Evolutionary conservation across 352 stramenopile genomes (phyloP).

Genomic region (Achlya hypogyna): DNA sequence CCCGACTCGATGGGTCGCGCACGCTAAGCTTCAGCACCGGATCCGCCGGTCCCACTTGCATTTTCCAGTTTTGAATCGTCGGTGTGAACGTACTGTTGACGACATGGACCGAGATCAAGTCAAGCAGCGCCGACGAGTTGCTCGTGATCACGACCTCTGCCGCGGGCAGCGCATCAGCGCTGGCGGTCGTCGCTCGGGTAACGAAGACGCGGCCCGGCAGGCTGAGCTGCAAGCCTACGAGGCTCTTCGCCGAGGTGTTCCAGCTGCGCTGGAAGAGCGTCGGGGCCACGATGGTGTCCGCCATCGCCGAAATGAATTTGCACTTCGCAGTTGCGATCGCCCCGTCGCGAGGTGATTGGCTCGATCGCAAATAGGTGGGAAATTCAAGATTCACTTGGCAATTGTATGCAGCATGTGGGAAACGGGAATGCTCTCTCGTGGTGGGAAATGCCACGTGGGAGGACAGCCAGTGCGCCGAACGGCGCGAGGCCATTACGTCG

Average conservation of each 20-base stretch:
- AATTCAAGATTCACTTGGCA: neutral
- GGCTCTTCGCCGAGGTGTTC: neutral
- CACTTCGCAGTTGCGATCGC: constrained; percentile 6
- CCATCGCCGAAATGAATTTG: neutral
- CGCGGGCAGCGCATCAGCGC: neutral
- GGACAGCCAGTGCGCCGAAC: too few species aligned
- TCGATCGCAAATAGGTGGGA: neutral
- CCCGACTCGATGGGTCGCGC: neutral
- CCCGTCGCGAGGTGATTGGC: neutral
- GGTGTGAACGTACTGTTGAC: neutral
- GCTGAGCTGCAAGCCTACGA: constrained; percentile 7
- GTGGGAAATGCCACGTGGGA: too few species aligned
- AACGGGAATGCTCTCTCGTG: too few species aligned
- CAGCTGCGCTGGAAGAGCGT: neutral
- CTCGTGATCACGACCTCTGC: constrained; percentile 3
- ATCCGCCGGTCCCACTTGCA: neutral
- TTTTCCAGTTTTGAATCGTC: constrained; percentile 3
- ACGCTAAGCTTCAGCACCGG: neutral
- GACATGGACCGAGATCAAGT: neutral
- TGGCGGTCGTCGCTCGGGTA: neutral
- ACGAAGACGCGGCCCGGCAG: constrained; percentile 15
- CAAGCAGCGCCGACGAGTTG: neutral
- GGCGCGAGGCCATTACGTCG: too few species aligned
- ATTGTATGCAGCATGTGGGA: too few species aligned
- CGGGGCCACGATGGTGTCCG: constrained; percentile 1